phyloP scores from a whole-genome alignment of 108 stramenopile species.

The Poteriospumella lacustris region DNA sequence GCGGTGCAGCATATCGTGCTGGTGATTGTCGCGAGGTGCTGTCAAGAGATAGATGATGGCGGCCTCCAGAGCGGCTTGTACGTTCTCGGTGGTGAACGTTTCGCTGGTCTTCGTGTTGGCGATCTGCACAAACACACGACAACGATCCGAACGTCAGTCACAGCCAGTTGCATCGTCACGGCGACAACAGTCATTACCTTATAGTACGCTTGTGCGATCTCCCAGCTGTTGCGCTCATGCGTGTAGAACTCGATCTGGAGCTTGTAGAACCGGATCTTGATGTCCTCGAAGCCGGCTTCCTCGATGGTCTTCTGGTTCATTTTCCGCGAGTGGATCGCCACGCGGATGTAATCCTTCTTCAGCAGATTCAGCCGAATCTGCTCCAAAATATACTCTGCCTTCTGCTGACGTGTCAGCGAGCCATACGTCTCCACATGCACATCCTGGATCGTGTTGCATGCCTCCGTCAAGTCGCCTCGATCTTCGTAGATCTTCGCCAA shows the following conservation, averaged over 20 bases:
- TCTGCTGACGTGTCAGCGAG: conserved; percentile 85
- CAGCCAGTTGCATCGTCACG: background rate
- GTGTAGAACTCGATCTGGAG: conserved; percentile 81
- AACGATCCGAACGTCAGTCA: background rate
- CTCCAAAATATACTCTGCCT: conserved; percentile 96
- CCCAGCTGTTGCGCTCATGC: conserved; percentile 82
- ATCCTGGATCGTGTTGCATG: conserved; percentile 86
- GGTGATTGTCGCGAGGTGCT: conserved; percentile 70
- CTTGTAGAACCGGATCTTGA: conserved; percentile 78
- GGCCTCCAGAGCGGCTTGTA: conserved; percentile 72
- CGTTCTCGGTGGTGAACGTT: conserved; percentile 26
- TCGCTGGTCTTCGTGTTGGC: background rate
- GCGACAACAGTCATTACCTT: conserved; percentile 4
- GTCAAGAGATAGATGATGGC: conserved; percentile 79
- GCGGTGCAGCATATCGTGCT: conserved; percentile 81
- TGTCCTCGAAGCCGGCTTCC: conserved; percentile 78
- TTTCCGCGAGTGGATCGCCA: conserved; percentile 87
- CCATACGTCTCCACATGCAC: conserved; percentile 98
- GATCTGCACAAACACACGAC: background rate
- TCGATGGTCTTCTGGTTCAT: conserved; percentile 76
- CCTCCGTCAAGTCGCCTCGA: conserved; percentile 64
- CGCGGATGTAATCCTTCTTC: conserved; percentile 88
- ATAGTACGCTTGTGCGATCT: conserved; percentile 81
- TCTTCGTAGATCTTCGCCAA: conserved; percentile 72
- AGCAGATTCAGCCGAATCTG: conserved; percentile 88